Evolutionary conservation across 2,329 filamentous ascomycete genomes (phyloP).

Genomic region (Aspergillus novofumigatus): DNA sequence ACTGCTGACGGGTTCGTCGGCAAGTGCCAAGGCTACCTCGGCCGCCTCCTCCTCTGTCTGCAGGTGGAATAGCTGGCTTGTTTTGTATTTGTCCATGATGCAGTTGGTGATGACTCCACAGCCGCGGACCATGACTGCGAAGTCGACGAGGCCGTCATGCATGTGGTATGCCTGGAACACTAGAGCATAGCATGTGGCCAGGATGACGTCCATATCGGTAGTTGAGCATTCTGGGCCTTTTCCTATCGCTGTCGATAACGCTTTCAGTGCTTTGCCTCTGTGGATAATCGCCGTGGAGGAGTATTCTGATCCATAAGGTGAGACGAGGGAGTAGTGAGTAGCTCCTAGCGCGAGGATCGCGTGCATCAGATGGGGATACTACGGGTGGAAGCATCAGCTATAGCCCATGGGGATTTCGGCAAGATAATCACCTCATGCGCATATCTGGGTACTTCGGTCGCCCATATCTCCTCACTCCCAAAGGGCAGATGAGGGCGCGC

Average conservation of each 20-base stretch:
- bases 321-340: slow-evolving; percentile 52
- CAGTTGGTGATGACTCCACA: slow-evolving; percentile 33
- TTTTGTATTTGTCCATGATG: slow-evolving; percentile 18
- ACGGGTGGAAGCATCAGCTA: slow-evolving; percentile 9
- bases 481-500: slow-evolving; percentile 8
- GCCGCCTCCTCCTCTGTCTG: slow-evolving; percentile 2
- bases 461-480: slow-evolving; percentile 4
- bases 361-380: slow-evolving; percentile 64
- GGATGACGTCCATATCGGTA: slow-evolving; percentile 24
- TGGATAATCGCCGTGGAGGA: slow-evolving; percentile 58
- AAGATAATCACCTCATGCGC: slow-evolving; percentile 1
- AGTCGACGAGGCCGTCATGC: slow-evolving; percentile 30
- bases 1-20: slow-evolving; percentile 1
- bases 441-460: slow-evolving; percentile 3
- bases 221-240: slow-evolving; percentile 13
- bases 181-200: slow-evolving; percentile 32
- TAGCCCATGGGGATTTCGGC: background rate
- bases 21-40: slow-evolving; percentile 2
- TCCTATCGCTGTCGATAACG: slow-evolving; percentile 54
- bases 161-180: slow-evolving; percentile 33
- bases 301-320: slow-evolving; percentile 49
- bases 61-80: slow-evolving; percentile 15
- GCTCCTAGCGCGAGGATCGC: slow-evolving; percentile 65
- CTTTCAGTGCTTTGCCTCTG: slow-evolving; percentile 61
- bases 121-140: slow-evolving; percentile 33